Conservation (phyloP, 2,329 filamentous ascomycete genomes). For the Aspergillus hiratsukae region DNA sequence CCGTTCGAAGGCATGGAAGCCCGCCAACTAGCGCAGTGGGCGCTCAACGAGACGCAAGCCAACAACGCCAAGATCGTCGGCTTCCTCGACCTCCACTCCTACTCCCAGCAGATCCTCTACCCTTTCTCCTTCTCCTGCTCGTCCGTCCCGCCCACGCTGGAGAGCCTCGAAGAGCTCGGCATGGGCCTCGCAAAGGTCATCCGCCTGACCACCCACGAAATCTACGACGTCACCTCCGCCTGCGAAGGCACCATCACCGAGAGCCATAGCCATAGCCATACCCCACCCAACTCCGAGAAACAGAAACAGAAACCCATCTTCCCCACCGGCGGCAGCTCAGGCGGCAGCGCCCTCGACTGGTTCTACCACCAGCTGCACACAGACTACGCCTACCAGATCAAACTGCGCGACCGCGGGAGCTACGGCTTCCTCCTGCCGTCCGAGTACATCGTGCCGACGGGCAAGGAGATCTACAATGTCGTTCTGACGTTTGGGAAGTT, state of each 20-base stretch:
- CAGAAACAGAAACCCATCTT: conserved; percentile 26
- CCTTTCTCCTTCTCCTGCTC: conserved; percentile 85
- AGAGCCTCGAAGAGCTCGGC: conserved; percentile 87
- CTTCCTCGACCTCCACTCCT: conserved; percentile 86
- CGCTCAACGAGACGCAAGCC: conserved; percentile 67
- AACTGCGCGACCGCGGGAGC: conserved; percentile 85
- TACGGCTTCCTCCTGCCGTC: conserved; percentile 89
- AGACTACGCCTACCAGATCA: conserved; percentile 85
- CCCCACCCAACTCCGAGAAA: neutral
- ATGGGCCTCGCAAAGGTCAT: conserved; percentile 87
- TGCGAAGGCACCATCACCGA: conserved; percentile 69
- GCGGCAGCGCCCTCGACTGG: conserved; percentile 88
- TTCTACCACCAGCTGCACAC: conserved; percentile 86
- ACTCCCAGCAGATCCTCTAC: conserved; percentile 90
- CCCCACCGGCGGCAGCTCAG: conserved; percentile 65
- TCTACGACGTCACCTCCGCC: conserved; percentile 74
- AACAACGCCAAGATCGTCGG: conserved; percentile 74
- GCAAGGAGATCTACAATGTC: conserved; percentile 79
- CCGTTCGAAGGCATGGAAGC: conserved; percentile 84
- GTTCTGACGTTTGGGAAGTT: conserved; percentile 81
- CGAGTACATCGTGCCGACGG: conserved; percentile 82
- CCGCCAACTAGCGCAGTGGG: conserved; percentile 72
- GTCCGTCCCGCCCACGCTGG: conserved; percentile 72
- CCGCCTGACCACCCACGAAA: conserved; percentile 69
- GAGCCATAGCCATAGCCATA: conserved; percentile 12